Evolutionary conservation across 192 early-diverging fungal genomes (phyloP).

Genomic region (Backusella psychrophila): DNA sequence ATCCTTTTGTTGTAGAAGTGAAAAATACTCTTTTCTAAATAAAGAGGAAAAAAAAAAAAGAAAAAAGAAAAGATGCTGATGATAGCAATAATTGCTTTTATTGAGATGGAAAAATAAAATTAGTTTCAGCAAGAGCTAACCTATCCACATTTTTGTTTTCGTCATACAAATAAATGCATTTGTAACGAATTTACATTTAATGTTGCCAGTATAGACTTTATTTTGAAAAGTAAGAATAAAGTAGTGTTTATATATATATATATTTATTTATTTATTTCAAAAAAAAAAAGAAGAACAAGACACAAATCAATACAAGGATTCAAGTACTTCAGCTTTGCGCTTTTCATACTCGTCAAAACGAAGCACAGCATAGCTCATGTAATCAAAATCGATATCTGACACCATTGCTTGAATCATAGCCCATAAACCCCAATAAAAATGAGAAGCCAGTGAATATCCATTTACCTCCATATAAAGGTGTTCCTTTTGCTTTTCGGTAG

Average conservation of each 20-base stretch:
- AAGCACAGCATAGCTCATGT: conserved; percentile 81
- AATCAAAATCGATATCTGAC: conserved; percentile 95
- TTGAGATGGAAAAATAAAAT: no score
- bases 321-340: conserved; percentile 18
- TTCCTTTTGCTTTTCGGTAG: conserved; percentile 51
- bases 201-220: no score
- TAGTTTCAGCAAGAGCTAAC: no score
- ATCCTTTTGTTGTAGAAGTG: background rate
- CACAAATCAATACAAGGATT: background rate
- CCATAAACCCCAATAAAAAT: conserved; percentile 90
- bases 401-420: conserved; percentile 78
- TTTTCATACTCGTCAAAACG: conserved; percentile 78
- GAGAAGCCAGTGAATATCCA: conserved; percentile 83
- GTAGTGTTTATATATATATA: background rate
- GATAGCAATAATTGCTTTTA: no score
- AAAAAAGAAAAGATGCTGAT: no score
- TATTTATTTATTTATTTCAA: background rate
- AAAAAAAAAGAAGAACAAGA: background rate
- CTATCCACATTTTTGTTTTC: no score
- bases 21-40: no score
- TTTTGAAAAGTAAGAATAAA: no score
- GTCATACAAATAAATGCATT: no score
- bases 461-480: conserved; percentile 74
- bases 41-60: no score
- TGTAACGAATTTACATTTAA: no score